phyloP scores from a whole-genome alignment of 768 basidiomycete genomes.

The Boletellus emodensis region DNA sequence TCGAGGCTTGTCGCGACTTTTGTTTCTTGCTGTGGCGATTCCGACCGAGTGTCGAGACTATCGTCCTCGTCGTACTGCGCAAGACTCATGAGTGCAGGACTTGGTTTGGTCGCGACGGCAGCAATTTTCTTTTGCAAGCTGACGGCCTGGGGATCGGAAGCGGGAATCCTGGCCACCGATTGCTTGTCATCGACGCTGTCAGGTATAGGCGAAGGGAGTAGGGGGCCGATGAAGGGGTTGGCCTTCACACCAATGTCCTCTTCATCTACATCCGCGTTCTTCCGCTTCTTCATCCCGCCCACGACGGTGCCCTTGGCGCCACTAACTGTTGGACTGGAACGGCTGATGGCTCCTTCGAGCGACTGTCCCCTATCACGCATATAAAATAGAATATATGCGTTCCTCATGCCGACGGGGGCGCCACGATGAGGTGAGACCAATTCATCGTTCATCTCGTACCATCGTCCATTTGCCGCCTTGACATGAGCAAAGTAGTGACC shows the following conservation, averaged over 20 bases:
- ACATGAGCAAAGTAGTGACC: slow-evolving; percentile 94
- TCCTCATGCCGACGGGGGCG: slow-evolving; percentile 60
- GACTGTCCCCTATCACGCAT: slow-evolving; percentile 74
- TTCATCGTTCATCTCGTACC: slow-evolving; percentile 97
- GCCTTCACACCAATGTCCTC: slow-evolving; percentile 51
- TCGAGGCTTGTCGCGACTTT: slow-evolving; percentile 19
- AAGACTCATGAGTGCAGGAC: slow-evolving; percentile 36
- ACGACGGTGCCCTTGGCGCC: slow-evolving; percentile 38
- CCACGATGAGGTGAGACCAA: slow-evolving; percentile 44
- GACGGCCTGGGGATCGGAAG: slow-evolving; percentile 50
- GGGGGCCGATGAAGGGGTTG: slow-evolving; percentile 61
- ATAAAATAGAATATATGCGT: slow-evolving; percentile 94
- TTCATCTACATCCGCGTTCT: slow-evolving; percentile 42
- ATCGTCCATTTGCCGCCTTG: slow-evolving; percentile 61
- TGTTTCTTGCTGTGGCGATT: slow-evolving; percentile 12
- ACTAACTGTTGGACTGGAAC: slow-evolving; percentile 15
- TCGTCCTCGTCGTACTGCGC: slow-evolving; percentile 42
- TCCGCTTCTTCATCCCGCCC: slow-evolving; percentile 46
- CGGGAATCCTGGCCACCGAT: slow-evolving; percentile 11
- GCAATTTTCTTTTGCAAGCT: slow-evolving; percentile 52
- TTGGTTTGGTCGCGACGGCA: slow-evolving; percentile 30
- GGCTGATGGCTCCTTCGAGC: slow-evolving; percentile 55
- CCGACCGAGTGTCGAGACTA: slow-evolving; percentile 26
- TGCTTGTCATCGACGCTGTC: slow-evolving; percentile 14
- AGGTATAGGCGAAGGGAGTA: slow-evolving; percentile 48